Base-by-base conservation (phyloP, 2,329 filamentous ascomycete species). In the Fusarium sp. region DNA sequence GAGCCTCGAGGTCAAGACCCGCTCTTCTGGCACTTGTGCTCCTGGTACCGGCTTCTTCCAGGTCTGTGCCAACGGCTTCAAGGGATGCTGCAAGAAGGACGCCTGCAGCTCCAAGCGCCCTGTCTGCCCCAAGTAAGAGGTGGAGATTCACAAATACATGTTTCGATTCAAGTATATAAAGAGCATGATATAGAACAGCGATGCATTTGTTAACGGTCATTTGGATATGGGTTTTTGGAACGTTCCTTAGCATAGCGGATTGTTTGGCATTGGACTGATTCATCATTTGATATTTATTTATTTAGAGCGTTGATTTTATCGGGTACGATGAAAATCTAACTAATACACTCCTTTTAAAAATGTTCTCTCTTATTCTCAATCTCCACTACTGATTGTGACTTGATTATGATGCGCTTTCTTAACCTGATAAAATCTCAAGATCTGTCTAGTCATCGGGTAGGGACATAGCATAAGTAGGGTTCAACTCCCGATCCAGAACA, bases 31-130 rank as follows among this genome's bases (percentile, higher is more conserved):
- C 5, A 67, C 59, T 21, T 68, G 65, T 34, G 41, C 51, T 21
- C 53, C 58, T 2, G 48, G 51, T 6, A 63, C 48, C 11, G 65
- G 63, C 3, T 68, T 25, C 43, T 68, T 63, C 53, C 65, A 68
- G 63, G 53, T 57, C 8, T 68, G 65, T 23, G 30, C 53, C 47
- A 68, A 68, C 25, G 65, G 65, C 20, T 68, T 68, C 43, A 67
- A 66, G 28, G 65, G 65, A 16, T 68, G 66, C 66, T 69, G 66
- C 65, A 69, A 66, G 55, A 63, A 63, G 55, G 66, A 69, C 20
- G 66, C 65, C 2, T 69, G 66, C 34, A 49, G 23, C 12, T 27
- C 58, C 23, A 68, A 68, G 64, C 48, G 34, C 18, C 49, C 66
- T 23, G 20, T 70, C 66, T 69, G 66, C 51, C 66, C 66, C 41